Conservation (phyloP, 768 basidiomycete species). For the Kwoniella botswanensis region DNA sequence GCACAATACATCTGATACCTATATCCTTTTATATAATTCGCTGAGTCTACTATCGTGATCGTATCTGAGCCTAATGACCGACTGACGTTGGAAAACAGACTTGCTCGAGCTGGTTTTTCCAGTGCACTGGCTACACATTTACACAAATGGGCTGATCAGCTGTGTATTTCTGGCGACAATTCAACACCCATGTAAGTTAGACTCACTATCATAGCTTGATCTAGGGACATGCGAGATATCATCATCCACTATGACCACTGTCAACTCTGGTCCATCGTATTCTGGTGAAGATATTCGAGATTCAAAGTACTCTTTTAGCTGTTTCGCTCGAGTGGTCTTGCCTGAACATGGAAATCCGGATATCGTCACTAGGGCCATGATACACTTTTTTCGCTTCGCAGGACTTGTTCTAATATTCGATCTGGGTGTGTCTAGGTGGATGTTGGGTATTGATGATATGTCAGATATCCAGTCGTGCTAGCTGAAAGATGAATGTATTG, state of each 20-base stretch:
- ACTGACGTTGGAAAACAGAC: slow-evolving; percentile 81
- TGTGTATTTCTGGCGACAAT: no score
- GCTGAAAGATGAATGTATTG: background rate
- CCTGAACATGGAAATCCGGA: slow-evolving; percentile 87
- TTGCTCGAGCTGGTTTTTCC: slow-evolving; percentile 86
- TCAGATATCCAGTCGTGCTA: background rate
- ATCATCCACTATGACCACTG: slow-evolving; percentile 71
- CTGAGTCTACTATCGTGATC: slow-evolving; percentile 84
- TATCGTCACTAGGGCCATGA: slow-evolving; percentile 90
- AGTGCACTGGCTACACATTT: slow-evolving; percentile 67
- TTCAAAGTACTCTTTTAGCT: slow-evolving; percentile 69
- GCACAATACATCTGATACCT: slow-evolving; percentile 98
- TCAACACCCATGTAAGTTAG: no score
- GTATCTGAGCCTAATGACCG: slow-evolving; percentile 73
- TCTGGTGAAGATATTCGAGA: slow-evolving; percentile 62
- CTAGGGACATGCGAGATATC: slow-evolving; percentile 70
- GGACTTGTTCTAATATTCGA: background rate
- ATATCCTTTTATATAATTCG: slow-evolving; percentile 98
- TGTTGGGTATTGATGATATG: background rate
- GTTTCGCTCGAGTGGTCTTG: slow-evolving; percentile 73
- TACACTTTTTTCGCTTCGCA: background rate
- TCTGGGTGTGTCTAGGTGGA: background rate
- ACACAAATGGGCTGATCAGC: no score
- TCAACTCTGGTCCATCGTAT: slow-evolving; percentile 65
- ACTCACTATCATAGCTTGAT: slow-evolving; percentile 72